Conservation (phyloP, 768 basidiomycete genomes). For the Boletus fagicola region DNA sequence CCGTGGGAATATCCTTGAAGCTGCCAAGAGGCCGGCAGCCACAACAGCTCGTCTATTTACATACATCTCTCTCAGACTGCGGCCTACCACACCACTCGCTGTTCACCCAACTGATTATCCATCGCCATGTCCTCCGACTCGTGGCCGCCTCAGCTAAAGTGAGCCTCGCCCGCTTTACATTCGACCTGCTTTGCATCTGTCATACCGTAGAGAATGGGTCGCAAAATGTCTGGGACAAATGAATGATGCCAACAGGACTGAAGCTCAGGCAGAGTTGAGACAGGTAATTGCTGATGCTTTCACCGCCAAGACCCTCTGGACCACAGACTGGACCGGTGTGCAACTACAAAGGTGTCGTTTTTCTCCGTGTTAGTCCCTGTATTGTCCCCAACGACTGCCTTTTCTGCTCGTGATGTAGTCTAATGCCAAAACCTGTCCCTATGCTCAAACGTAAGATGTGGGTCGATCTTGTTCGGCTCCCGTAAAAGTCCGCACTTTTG, state of each 20-base stretch:
- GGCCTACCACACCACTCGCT: neutral
- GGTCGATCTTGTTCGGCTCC: slow-evolving; percentile 17
- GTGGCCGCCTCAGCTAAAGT: slow-evolving; percentile 83
- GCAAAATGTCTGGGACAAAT: slow-evolving; percentile 91
- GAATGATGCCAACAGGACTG: slow-evolving; percentile 79
- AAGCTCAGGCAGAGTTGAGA: slow-evolving; percentile 93
- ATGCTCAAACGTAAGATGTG: slow-evolving; percentile 72
- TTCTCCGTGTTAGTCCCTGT: slow-evolving; percentile 1
- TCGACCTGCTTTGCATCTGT: slow-evolving; percentile 13
- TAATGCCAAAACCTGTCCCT: slow-evolving; percentile 58
- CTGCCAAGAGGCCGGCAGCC: neutral
- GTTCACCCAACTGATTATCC: slow-evolving; percentile 4
- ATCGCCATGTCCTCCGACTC: slow-evolving; percentile 67
- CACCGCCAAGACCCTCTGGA: slow-evolving; percentile 77
- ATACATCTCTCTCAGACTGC: slow-evolving; percentile 1
- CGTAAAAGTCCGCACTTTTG: neutral
- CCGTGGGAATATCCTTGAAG: slow-evolving; percentile 22
- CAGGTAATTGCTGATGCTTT: slow-evolving; percentile 95
- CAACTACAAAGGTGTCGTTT: slow-evolving; percentile 75
- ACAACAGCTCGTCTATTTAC: slow-evolving; percentile 6
- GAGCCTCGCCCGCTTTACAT: slow-evolving; percentile 18
- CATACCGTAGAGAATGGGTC: slow-evolving; percentile 80
- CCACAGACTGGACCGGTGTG: slow-evolving; percentile 90
- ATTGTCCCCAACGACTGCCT: slow-evolving; percentile 22
- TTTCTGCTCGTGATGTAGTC: slow-evolving; percentile 36